These are phyloP conservation scores for Peltaster fructicola DNA, from an alignment of 2,329 filamentous ascomycete genomes.

Conservation along the genomic window DNA sequence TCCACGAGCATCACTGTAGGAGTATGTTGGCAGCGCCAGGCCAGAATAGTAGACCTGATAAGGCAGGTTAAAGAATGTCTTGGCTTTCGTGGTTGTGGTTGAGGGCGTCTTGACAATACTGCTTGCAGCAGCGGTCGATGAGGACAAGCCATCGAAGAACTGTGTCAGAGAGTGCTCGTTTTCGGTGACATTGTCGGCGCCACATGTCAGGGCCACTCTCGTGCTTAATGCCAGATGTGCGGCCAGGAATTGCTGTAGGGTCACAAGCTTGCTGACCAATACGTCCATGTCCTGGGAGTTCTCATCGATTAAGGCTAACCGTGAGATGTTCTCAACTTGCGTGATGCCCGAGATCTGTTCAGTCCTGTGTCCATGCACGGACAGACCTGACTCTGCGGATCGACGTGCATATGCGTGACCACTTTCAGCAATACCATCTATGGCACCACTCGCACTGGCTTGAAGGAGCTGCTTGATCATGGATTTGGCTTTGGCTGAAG, in stretches of 20 bases:
- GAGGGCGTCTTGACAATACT: constrained; percentile 13
- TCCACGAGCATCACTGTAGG: constrained; percentile 58
- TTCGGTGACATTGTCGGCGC: constrained; percentile 47
- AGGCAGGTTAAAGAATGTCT: constrained; percentile 81
- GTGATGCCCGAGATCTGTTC: constrained; percentile 84
- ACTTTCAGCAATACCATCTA: constrained; percentile 80
- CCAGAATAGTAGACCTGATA: constrained; percentile 96
- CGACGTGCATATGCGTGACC: constrained; percentile 76
- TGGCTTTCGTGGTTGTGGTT: constrained; percentile 23
- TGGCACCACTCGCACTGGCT: constrained; percentile 69
- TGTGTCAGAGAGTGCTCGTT: constrained; percentile 55
- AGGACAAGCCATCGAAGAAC: constrained; percentile 37
- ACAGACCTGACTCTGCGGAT: constrained; percentile 66
- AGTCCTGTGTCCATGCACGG: constrained; percentile 49
- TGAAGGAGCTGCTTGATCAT: constrained; percentile 78
- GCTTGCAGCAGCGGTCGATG: constrained; percentile 9
- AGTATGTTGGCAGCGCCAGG: constrained; percentile 62
- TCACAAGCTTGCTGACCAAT: constrained; percentile 50
- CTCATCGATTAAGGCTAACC: constrained; percentile 57
- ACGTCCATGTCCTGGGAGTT: constrained; percentile 50
- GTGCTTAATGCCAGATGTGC: constrained; percentile 38
- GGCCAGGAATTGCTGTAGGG: constrained; percentile 65
- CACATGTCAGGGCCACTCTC: constrained; percentile 74
- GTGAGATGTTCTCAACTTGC: constrained; percentile 70
- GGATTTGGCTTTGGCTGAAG: constrained; percentile 59